phyloP scores from a whole-genome alignment of 1,284 basidiomycete species.

The Malassezia equina region DNA sequence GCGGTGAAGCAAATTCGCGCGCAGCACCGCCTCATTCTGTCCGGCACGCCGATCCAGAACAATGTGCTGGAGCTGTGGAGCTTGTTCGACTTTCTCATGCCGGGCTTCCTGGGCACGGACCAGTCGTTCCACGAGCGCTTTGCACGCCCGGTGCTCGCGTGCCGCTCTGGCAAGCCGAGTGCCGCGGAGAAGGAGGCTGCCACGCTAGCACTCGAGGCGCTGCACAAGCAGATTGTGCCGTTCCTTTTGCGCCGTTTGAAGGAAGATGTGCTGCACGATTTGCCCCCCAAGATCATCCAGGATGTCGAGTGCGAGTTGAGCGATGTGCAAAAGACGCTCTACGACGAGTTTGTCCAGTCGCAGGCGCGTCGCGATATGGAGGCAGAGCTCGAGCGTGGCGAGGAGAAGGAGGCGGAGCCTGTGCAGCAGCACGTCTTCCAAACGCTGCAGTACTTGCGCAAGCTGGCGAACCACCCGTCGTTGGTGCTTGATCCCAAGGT shows the following conservation, averaged over 20 bases:
- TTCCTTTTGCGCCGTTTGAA: constrained; percentile 93
- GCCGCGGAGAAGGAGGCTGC: constrained; percentile 79
- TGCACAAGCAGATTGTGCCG: constrained; percentile 98
- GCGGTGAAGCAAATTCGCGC: constrained; percentile 85
- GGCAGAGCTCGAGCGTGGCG: constrained; percentile 17
- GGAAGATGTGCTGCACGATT: constrained; percentile 88
- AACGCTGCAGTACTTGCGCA: constrained; percentile 84
- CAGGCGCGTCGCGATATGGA: constrained; percentile 54
- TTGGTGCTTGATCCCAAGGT: constrained; percentile 34
- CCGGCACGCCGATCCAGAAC: constrained; percentile 97
- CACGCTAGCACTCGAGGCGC: constrained; percentile 74
- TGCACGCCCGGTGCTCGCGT: constrained; percentile 87
- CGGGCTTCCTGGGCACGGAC: constrained; percentile 91
- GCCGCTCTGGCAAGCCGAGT: constrained; percentile 76
- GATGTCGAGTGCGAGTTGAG: constrained; percentile 98
- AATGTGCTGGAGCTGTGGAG: constrained; percentile 98
- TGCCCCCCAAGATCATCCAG: constrained; percentile 99
- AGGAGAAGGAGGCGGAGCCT: constrained; percentile 50
- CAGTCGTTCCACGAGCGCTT: constrained; percentile 91
- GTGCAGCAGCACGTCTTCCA: constrained; percentile 50
- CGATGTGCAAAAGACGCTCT: constrained; percentile 54
- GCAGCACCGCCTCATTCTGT: constrained; percentile 84
- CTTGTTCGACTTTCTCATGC: constrained; percentile 98
- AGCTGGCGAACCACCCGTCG: constrained; percentile 91
- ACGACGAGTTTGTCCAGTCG: constrained; percentile 67